phyloP scores from a whole-genome alignment of 2,329 filamentous ascomycete genomes.

The Diaporthe citriasiana region DNA sequence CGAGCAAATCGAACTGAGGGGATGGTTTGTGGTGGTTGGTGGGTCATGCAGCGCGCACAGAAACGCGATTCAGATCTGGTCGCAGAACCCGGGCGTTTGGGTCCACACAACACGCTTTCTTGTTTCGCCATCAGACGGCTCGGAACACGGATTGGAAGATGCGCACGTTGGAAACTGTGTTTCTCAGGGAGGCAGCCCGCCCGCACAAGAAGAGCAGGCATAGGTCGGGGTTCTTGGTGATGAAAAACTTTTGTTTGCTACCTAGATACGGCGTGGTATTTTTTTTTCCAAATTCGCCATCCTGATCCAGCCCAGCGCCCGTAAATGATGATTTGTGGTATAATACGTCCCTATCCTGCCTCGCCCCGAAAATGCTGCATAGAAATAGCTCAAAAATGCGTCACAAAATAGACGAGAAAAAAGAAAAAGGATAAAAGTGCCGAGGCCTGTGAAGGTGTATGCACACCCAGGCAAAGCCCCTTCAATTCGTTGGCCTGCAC shows the following conservation, averaged over 20 bases:
- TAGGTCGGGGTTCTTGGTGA: background rate
- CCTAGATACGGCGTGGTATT: slow-evolving; percentile 10
- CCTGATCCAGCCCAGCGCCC: slow-evolving; percentile 20
- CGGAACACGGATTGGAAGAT: background rate
- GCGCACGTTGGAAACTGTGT: background rate
- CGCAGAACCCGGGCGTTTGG: slow-evolving; percentile 17
- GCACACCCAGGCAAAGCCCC: background rate
- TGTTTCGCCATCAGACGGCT: slow-evolving; percentile 17
- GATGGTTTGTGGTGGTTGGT: background rate
- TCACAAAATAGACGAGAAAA: background rate
- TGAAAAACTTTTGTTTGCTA: slow-evolving; percentile 28
- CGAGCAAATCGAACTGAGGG: background rate
- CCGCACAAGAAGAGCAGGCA: background rate
- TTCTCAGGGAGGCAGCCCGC: slow-evolving; percentile 15
- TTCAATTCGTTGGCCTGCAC: background rate
- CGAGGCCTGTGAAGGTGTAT: background rate
- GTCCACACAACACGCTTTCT: slow-evolving; percentile 28
- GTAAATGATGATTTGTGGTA: slow-evolving; percentile 39
- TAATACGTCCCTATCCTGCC: slow-evolving; percentile 38
- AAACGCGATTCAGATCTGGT: slow-evolving; percentile 24
- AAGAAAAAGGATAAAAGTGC: background rate
- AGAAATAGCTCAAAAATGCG: background rate
- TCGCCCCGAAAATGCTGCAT: slow-evolving; percentile 40
- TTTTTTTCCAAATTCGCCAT: slow-evolving; percentile 10
- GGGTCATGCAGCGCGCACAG: background rate